Base-by-base conservation (phyloP, 2,329 filamentous ascomycete genomes). In the Penicillium sp. region DNA sequence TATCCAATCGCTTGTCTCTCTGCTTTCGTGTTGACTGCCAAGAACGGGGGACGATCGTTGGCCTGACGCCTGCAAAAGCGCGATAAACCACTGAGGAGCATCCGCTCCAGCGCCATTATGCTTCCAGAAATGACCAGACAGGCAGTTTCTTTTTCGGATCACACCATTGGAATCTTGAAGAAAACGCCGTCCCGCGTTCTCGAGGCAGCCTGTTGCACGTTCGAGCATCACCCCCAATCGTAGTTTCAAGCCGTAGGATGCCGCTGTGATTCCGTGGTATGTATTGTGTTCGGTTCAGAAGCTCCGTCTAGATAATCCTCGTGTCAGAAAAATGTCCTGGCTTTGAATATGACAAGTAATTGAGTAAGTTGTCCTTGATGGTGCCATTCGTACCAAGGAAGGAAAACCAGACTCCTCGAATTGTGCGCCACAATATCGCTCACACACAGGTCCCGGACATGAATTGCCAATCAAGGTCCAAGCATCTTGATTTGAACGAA, bases 121-220 rank as follows among this genome's bases (percentile, higher is more conserved):
- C 53, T 70, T 72, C 69, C 74, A 75, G 54, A 78, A 72, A 41
- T 63, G 61, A 25, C 70, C 66, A 60, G 70, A 70, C 15, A 78
- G 63, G n/a, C 69, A 64, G 47, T 69, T 68, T 59, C 64, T 65
- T 50, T 67, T 70, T 61, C 75, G 72, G 63, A 77, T 63, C n/a
- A 70, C 68, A 54, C 68, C 67, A 58, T 74, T 73, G 52, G 75
- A 64, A 60, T 75, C 72, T 61, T 72, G 73, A 60, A 78, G 68
- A 60, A 79, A 68, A 72, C 75, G 74, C 70, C 77, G 73, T 66
- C 78, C 76, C 67, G 77, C 78, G 72, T 72, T 77, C 70, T 81
- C 78, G 69, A 81, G 72, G 68, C 75, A 79, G 73, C 77, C 73
- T 59, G 76, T 73, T 65, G 78, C 75, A 69, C 79, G 78, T 77